These are phyloP conservation scores for Hymenoscyphus fructigenus DNA, from an alignment of 2,329 filamentous ascomycete genomes.

Conservation along the genomic window DNA sequence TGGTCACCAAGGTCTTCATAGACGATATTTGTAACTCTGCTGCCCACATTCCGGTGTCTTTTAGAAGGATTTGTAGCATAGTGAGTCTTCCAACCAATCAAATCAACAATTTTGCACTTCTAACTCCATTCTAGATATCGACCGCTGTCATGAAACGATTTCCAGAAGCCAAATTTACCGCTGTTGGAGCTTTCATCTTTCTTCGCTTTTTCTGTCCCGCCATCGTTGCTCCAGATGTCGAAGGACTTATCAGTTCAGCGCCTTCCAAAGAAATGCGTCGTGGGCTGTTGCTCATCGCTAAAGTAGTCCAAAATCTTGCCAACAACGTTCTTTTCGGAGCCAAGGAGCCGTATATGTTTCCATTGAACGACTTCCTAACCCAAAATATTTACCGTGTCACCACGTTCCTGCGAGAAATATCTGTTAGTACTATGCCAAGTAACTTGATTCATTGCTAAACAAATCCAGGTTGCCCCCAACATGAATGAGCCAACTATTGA, in stretches of 20 bases:
- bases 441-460: constrained; percentile 8
- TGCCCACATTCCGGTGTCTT: constrained; percentile 59
- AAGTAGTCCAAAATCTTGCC: constrained; percentile 69
- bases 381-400: constrained; percentile 68
- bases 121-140: constrained; percentile 49
- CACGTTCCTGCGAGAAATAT: constrained; percentile 66
- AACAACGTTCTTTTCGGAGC: constrained; percentile 72
- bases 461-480: constrained; percentile 47
- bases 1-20: constrained; percentile 70
- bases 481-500: constrained; percentile 43
- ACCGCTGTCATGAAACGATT: constrained; percentile 62
- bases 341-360: constrained; percentile 72
- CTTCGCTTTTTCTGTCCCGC: constrained; percentile 71
- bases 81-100: constrained; percentile 41
- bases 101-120: neutral
- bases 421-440: constrained; percentile 45
- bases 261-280: constrained; percentile 69
- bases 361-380: constrained; percentile 66
- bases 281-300: constrained; percentile 67
- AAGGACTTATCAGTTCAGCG: constrained; percentile 59
- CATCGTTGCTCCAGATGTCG: constrained; percentile 67
- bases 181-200: constrained; percentile 70
- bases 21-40: constrained; percentile 67
- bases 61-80: constrained; percentile 67
- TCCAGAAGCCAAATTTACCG: constrained; percentile 69